A percentile compares a stretch with the other conserved stretches of the same genome.
Conservation (phyloP, 768 basidiomycete species). For the Filobasidium floriforme region DNA sequence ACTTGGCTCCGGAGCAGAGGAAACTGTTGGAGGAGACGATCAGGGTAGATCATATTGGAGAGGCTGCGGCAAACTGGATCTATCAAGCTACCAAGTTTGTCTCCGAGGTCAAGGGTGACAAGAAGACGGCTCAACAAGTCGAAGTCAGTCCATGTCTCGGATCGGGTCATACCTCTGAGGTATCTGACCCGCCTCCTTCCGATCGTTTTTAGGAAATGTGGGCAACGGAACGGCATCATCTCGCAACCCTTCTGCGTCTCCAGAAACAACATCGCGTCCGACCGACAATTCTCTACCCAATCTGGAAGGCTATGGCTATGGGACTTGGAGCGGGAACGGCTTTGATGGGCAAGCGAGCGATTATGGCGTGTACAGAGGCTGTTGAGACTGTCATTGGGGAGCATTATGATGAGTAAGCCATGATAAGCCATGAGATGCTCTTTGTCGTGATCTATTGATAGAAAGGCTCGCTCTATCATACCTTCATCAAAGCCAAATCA, state of each 20-base stretch:
- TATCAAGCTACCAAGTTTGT: constrained; percentile 79
- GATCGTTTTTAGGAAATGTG: constrained; percentile 73
- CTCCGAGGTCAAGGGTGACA: constrained; percentile 46
- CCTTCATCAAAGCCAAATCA: constrained; percentile 60
- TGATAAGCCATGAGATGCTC: neutral
- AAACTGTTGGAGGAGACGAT: constrained; percentile 48
- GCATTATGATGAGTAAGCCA: constrained; percentile 91
- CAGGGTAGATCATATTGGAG: constrained; percentile 90
- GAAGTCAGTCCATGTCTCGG: constrained; percentile 53
- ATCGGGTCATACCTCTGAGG: neutral
- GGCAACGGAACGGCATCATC: constrained; percentile 89
- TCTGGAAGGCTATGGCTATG: constrained; percentile 80
- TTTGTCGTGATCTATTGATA: neutral
- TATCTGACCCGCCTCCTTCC: neutral
- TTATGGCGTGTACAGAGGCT: constrained; percentile 97
- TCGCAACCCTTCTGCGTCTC: constrained; percentile 74
- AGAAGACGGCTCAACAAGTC: constrained; percentile 56
- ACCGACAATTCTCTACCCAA: constrained; percentile 72
- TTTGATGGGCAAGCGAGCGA: constrained; percentile 80
- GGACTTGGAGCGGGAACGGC: constrained; percentile 78
- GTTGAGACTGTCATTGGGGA: constrained; percentile 97
- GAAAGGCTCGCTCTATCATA: neutral
- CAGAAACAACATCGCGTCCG: constrained; percentile 74
- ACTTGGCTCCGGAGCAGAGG: constrained; percentile 35
- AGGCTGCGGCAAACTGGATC: constrained; percentile 92